Base-by-base conservation (phyloP, 2,329 filamentous ascomycete genomes). In the Paracoccidioides brasiliensis region DNA sequence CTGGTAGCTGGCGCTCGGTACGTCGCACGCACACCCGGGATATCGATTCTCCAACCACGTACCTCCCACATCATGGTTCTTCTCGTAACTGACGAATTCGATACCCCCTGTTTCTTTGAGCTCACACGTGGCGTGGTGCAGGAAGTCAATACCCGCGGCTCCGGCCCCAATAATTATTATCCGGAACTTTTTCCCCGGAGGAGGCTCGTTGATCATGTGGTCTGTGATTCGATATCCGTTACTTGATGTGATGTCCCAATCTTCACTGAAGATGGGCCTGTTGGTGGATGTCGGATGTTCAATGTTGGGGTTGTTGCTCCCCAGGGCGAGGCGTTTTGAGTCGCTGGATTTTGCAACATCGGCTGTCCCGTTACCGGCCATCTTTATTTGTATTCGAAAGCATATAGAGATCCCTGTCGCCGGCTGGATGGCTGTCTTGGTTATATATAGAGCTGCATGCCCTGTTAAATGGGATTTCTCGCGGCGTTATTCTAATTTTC, bases 1-100 rank as follows among this genome's bases (percentile, higher is more conserved):
- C 63, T 87, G 84, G 62, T 88, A 88, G 22, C 84, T 82, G 64
- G 86, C 82, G 0, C 83, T 79, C 0, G 84, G 82, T 12, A 88
- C 80, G 64, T 87, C 83, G 61, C 84, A 88, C 44, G 81, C 72
- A 0, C 85, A 81, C 1, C 82, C 83, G 0, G 82, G 82, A 59
- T 85, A 86, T 49, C 62, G 59, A 55, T 69, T 70, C 46, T 69
- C 67, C 35, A 64, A 63, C 69, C 69, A 71, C 43, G 68, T 67
- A n/a, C 68, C 69, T 4, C 68, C 69, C 40, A 71, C 58, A 38
- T 67, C 65, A 32, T 65, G 60, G 46, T 71, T 71, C 62, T 67
- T 67, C 30, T 68, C 66, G 42, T 64, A 69, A 28, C 58, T 56
- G 28, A 60, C 35, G 62, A 58, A 30, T 62, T 62, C 6, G 58